Evolutionary conservation across 2,329 filamentous ascomycete species (phyloP).

Genomic region (Trichophyton simii): DNA sequence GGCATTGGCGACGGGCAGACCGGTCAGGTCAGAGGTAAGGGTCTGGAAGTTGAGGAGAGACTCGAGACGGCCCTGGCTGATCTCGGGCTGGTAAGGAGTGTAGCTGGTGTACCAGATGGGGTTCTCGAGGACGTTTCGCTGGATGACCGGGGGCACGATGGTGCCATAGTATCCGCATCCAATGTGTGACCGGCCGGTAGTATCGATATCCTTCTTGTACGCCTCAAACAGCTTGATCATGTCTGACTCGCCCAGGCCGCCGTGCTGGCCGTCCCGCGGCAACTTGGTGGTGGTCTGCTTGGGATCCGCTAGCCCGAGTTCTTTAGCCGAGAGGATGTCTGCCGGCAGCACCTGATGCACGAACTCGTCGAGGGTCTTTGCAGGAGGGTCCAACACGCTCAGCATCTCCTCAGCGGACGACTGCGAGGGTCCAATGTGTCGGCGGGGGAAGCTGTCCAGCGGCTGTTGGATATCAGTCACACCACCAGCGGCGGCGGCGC

Average conservation of each 20-base stretch:
- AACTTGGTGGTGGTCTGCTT: slow-evolving; percentile 30
- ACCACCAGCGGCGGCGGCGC: slow-evolving; percentile 56
- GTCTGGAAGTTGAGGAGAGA: slow-evolving; percentile 94
- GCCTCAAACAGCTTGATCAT: slow-evolving; percentile 30
- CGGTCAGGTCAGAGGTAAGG: slow-evolving; percentile 76
- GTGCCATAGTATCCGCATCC: slow-evolving; percentile 81
- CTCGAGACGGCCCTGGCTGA: slow-evolving; percentile 87
- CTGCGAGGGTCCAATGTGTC: slow-evolving; percentile 76
- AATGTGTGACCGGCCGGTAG: slow-evolving; percentile 55
- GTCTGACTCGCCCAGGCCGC: slow-evolving; percentile 36
- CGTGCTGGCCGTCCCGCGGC: slow-evolving; percentile 27
- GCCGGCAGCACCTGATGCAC: slow-evolving; percentile 70
- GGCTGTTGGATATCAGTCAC: slow-evolving; percentile 33
- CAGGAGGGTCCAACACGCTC: slow-evolving; percentile 61
- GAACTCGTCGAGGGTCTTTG: slow-evolving; percentile 64
- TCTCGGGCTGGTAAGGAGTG: slow-evolving; percentile 93
- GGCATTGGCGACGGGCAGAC: too few species aligned
- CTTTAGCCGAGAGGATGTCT: slow-evolving; percentile 58
- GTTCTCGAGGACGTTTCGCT: slow-evolving; percentile 82
- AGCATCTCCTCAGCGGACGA: slow-evolving; percentile 66
- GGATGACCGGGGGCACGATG: slow-evolving; percentile 78
- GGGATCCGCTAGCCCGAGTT: slow-evolving; percentile 46
- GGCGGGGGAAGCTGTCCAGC: slow-evolving; percentile 54
- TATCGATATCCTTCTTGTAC: slow-evolving; percentile 45
- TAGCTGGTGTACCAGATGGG: slow-evolving; percentile 98